A percentile compares a stretch with the other conserved stretches of the same genome.
phyloP scores from a whole-genome alignment of 345 rosid genomes.

The Eucalyptus marginata region DNA sequence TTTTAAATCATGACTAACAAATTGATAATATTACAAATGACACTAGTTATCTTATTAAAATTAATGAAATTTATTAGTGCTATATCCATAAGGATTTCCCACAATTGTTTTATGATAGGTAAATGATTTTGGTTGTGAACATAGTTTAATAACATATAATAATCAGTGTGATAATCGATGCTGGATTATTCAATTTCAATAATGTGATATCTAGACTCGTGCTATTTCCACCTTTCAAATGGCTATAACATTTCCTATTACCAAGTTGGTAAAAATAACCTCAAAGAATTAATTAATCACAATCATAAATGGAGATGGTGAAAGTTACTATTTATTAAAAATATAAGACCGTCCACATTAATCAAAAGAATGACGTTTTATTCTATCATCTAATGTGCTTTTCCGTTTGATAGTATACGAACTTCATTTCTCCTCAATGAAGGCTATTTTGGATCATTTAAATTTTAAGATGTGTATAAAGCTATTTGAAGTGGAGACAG shows the following conservation, averaged over 20 bases:
- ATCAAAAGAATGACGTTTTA: not conserved
- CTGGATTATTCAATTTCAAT: not conserved
- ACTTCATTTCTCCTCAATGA: not conserved
- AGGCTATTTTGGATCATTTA: not conserved
- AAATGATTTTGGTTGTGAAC: not conserved
- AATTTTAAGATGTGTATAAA: not conserved
- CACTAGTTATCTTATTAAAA: not conserved
- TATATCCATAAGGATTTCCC: not conserved
- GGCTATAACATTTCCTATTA: not conserved
- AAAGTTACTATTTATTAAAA: too few relatives aligned
- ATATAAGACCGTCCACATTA: not conserved
- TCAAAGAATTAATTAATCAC: too few relatives aligned
- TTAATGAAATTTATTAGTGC: not conserved
- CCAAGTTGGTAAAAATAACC: not conserved
- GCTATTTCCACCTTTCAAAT: not conserved
- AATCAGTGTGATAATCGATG: not conserved
- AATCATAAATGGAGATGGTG: too few relatives aligned
- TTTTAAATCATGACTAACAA: not conserved
- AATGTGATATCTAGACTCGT: not conserved
- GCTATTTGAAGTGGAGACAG: not conserved
- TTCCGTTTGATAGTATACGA: not conserved
- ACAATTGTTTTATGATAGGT: not conserved
- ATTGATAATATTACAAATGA: not conserved
- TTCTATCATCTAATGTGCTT: not conserved
- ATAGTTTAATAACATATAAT: not conserved